Evolutionary conservation across 768 basidiomycete genomes (phyloP).

Genomic region (Podaxis sp.): DNA sequence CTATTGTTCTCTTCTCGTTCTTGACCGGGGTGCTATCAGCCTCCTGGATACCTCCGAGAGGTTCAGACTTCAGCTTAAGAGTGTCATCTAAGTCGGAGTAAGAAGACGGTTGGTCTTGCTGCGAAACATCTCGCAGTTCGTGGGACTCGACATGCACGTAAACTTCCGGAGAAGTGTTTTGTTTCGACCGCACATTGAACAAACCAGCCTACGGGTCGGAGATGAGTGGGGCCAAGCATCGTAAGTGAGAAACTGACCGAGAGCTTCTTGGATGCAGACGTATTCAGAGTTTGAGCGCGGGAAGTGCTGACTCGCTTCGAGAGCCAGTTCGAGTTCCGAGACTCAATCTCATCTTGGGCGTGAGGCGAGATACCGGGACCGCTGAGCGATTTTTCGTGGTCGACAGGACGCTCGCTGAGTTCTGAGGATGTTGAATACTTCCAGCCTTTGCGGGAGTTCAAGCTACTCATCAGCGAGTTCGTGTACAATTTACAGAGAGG

Average conservation of each 20-base stretch:
- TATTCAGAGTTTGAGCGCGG: neutral
- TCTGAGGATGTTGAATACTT: slow-evolving; percentile 13
- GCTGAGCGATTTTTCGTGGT: neutral
- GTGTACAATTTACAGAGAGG: slow-evolving; percentile 41
- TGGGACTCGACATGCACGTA: slow-evolving; percentile 25
- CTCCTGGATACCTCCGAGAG: neutral
- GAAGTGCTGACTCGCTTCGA: neutral
- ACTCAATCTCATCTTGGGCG: neutral
- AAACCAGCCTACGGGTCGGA: neutral
- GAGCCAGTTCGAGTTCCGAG: neutral
- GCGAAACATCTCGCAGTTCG: slow-evolving; percentile 15
- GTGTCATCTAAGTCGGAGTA: neutral
- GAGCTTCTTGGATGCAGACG: neutral
- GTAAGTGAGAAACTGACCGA: neutral
- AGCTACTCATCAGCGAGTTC: slow-evolving; percentile 39
- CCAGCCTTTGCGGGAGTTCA: slow-evolving; percentile 36
- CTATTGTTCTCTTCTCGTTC: neutral
- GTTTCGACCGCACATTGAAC: neutral
- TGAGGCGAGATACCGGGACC: neutral
- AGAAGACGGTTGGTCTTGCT: neutral
- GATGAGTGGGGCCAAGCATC: neutral
- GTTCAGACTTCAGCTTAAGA: neutral
- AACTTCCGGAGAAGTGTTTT: slow-evolving; percentile 17
- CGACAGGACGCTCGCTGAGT: neutral
- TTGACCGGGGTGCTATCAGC: neutral